Evolutionary conservation across 108 stramenopile species (phyloP), one percentile per base, ranked within the genome.

Genomic region (Nitzschia sp.): DNA sequence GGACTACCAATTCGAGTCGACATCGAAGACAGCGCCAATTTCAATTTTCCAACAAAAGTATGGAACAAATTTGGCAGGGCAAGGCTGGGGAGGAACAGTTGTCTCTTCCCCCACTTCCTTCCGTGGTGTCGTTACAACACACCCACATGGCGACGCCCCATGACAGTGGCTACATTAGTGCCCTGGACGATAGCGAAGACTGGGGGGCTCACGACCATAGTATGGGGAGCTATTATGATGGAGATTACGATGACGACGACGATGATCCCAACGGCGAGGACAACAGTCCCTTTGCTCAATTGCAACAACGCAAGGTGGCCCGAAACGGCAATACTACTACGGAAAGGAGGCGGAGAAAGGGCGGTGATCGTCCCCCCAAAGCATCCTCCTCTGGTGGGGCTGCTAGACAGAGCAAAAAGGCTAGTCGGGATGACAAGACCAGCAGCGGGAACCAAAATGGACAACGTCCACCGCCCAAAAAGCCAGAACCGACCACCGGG

Each of bases 21-120:
- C 69, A 70, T 31, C 30, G 69, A 33, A 30, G 69, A n/a, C 25
- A n/a, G 17, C 36, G 49, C n/a, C 69, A 70, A 48, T 59, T 59
- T 21, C 45, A 59, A 0, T 70, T 70, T 47, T 59, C 69, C 8
- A n/a, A 24, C 6, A 33, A 59, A n/a, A 56, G 36, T 30, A 48
- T 70, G 3, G 19, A 36, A 19, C n/a, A 33, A 23, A 70, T 70
- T 29, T 59, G 57, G 57, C 42, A 34, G n/a, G 32, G 57, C 9
- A 49, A 49, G 2, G 15, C 48, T 28, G 49, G 17, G 23, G 28
- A 2, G 6, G 65, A 54, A 13, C 15, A 51, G n/a, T 31, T 46
- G 11, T 27, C 6, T 5, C 9, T 47, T 25, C n/a, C n/a, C n/a
- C 13, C 25, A 2, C 62, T 36, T 23, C 65, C 65, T 3, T 36